Conservation (phyloP, 1,139 yeast genomes). For the Candida frijolesensis region DNA sequence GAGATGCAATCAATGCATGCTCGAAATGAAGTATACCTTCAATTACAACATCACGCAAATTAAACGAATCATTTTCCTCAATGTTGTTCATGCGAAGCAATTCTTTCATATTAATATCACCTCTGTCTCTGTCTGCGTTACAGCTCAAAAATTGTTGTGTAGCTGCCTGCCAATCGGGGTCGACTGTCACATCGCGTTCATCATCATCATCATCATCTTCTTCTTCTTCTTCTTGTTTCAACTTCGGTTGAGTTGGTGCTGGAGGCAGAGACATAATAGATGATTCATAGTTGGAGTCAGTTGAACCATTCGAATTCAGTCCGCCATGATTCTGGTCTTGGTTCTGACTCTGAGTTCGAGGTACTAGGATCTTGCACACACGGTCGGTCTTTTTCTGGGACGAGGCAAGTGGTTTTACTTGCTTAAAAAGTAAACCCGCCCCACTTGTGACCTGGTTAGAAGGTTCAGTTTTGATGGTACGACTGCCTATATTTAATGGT, state of each 20-base stretch:
- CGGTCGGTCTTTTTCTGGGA: neutral
- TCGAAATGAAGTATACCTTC: slow-evolving; percentile 22
- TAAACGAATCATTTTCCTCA: neutral
- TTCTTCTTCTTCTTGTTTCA: too few species aligned
- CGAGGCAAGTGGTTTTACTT: neutral
- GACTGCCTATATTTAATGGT: too few species aligned
- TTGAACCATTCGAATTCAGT: too few species aligned
- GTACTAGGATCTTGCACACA: neutral
- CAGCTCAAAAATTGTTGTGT: neutral
- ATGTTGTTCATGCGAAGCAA: neutral
- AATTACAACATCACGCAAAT: slow-evolving; percentile 17
- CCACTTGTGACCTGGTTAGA: too few species aligned
- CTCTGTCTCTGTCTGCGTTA: neutral
- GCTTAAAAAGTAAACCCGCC: too few species aligned
- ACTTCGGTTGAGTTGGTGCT: too few species aligned
- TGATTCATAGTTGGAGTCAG: too few species aligned
- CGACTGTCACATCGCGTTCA: neutral
- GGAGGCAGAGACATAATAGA: too few species aligned
- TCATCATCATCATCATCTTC: too few species aligned
- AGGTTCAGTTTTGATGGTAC: too few species aligned
- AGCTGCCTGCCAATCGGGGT: neutral
- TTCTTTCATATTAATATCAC: neutral
- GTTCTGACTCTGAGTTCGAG: neutral
- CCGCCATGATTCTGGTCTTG: too few species aligned
- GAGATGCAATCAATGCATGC: slow-evolving; percentile 32